Evolutionary conservation across 768 basidiomycete genomes (phyloP), one percentile per base, ranked within the genome.

Genomic region (Russula ochroleuca): DNA sequence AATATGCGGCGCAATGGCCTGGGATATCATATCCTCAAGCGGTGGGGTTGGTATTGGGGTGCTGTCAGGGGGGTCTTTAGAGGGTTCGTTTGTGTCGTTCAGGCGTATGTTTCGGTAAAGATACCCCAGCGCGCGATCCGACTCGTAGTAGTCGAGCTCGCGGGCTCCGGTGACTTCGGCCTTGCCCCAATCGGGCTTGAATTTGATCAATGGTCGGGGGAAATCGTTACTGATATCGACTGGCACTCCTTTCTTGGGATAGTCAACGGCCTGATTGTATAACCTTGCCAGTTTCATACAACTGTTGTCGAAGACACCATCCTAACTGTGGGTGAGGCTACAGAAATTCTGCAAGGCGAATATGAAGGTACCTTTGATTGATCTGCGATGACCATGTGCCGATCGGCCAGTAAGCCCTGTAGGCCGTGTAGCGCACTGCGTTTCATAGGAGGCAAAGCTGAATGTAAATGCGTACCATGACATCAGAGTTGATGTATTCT

Each of bases 401-500:
- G 78, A 64, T 83, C 82, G 1, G 88, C 85, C n/a, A 91, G 68
- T 9, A 92, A 76, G 13, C 89, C 88, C 89, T 89, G 40, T 38
- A 13, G n/a, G 14, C 49, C 38, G 49, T 23, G 38, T 55, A 57
- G n/a, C 43, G n/a, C 5, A 14, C 51, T n/a, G 10, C 69, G n/a
- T 3, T 47, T 14, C 8, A 37, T 28, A 7, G 48, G 5, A 40
- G 17, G n/a, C 33, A 17, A 11, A 35, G 5, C 8, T 14, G 15
- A 2, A 35, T 35, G 14, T 35, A 33, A 38, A 35, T 19, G 21
- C 80, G 21, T 74, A 90, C 89, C 80, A 90, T 73, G 47, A 90
- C 81, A 69, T 93, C 90, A 0, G 89, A 90, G 65, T 88, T 81
- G 70, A 94, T 90, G 63, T 91, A 94, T 69, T 93, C 85, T 11